Evolutionary conservation across 2,329 filamentous ascomycete genomes (phyloP), one percentile per base, ranked within the genome.

Genomic region (Arthroderma uncinatum): DNA sequence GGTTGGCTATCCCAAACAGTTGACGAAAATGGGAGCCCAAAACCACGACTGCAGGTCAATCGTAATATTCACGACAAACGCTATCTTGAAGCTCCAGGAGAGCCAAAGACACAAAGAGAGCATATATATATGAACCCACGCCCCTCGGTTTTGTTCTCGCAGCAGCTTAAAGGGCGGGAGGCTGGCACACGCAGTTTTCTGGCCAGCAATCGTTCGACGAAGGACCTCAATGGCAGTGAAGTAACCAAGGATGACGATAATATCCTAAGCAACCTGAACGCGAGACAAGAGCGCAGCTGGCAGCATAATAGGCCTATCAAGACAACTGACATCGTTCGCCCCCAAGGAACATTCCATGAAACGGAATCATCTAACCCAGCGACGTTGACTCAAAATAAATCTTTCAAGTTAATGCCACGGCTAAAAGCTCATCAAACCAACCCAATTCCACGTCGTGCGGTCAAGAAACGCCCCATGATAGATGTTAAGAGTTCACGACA

Each of bases 1-100:
- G 33, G 33, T 7, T 37, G 37, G 5, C 60, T 59, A 12, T 53
- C 19, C 30, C 56, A 57, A 39, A 67, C 68, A 16, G 70, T 73
- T 8, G 70, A 73, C 57, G 61, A 61, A 8, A 70, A 73, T 60
- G 71, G 71, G 36, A 73, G 70, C 55, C 71, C 71, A 36, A 64
- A 64, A 44, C 64, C 61, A 12, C 30, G 39, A 19, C 33, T 42
- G 33, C 52, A 42, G 19, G 16, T 23, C 5, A 30, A 23, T 6
- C 25, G n/a, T 19, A 42, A 50, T 33, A 33, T 19, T 21, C 25
- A 16, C 16, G 16, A 10, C 12, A 28, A 50, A 5, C 12, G 2
- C 25, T 10, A 6, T 19, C 21, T 25, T 25, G 40, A 30, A 19
- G 2, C 25, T 2, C 16, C n/a, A 30, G 25, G 7, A 30, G 28